phyloP scores from a whole-genome alignment of 2,329 filamentous ascomycete genomes.

The Epichloe festucae region DNA sequence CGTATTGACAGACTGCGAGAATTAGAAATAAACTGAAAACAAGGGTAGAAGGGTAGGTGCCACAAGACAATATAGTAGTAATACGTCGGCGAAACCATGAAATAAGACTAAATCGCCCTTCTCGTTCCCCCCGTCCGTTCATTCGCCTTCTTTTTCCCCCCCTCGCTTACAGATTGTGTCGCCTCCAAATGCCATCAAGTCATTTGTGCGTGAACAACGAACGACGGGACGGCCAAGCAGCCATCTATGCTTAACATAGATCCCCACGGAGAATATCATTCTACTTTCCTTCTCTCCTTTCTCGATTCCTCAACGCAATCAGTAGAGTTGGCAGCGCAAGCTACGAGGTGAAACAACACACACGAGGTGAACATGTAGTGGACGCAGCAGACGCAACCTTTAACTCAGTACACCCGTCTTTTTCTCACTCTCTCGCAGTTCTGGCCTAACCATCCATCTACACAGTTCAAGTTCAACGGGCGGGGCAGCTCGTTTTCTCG shows the following conservation, averaged over 20 bases:
- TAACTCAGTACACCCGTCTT: too few relatives aligned
- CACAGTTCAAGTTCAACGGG: too few relatives aligned
- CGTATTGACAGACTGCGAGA: not conserved
- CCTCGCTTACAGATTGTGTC: not conserved
- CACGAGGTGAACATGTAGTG: not conserved
- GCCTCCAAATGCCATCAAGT: not conserved
- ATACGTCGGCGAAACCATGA: not conserved
- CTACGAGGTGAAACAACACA: too few relatives aligned
- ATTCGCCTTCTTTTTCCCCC: not conserved
- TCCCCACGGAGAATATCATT: too few relatives aligned
- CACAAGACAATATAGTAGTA: not conserved
- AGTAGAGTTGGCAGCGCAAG: not conserved
- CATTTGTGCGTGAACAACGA: not conserved
- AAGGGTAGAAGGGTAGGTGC: not conserved
- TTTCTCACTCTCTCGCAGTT: too few relatives aligned
- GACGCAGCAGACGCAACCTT: too few relatives aligned
- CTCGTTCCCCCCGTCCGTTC: not conserved
- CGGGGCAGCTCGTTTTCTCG: too few relatives aligned
- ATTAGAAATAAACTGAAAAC: not conserved
- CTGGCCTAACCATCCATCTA: too few relatives aligned
- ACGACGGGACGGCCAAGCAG: not conserved
- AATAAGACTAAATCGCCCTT: not conserved
- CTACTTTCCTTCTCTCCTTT: accelerated
- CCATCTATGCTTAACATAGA: too few relatives aligned
- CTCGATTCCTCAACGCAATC: not conserved